Percentiles rank a stretch among this genome's conserved stretches.
Conservation (phyloP, 768 basidiomycete species). For the Exsudoporus frostii region DNA sequence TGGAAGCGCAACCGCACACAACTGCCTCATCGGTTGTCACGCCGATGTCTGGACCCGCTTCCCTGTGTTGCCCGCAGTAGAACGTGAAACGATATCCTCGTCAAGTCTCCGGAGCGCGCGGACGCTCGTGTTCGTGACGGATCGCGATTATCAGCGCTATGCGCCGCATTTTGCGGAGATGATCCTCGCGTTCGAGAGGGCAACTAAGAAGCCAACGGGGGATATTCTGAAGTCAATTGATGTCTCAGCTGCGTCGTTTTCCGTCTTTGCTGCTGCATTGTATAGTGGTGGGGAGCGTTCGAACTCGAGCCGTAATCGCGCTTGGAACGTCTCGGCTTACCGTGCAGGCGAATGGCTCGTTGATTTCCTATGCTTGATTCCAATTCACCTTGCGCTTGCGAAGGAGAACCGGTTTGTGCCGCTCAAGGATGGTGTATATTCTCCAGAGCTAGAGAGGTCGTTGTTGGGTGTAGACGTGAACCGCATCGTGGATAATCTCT, state of each 20-base stretch:
- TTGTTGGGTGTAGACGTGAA: slow-evolving; percentile 58
- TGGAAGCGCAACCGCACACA: slow-evolving; percentile 35
- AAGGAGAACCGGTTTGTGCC: slow-evolving; percentile 61
- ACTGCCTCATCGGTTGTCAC: slow-evolving; percentile 52
- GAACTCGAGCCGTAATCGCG: neutral
- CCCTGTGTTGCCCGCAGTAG: slow-evolving; percentile 53
- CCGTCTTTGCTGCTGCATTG: slow-evolving; percentile 23
- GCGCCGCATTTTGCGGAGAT: slow-evolving; percentile 43
- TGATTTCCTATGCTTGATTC: slow-evolving; percentile 58
- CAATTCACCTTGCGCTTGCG: slow-evolving; percentile 60
- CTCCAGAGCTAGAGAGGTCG: slow-evolving; percentile 46
- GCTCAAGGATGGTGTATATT: slow-evolving; percentile 54
- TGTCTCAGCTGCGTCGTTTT: slow-evolving; percentile 33
- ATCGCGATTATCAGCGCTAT: slow-evolving; percentile 35
- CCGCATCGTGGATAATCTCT: slow-evolving; percentile 52
- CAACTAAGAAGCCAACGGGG: slow-evolving; percentile 51
- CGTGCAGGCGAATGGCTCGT: slow-evolving; percentile 60
- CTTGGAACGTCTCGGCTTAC: slow-evolving; percentile 38
- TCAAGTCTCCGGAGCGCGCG: slow-evolving; percentile 32
- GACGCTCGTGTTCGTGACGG: slow-evolving; percentile 44
- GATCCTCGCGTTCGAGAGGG: slow-evolving; percentile 44
- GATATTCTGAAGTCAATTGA: slow-evolving; percentile 39
- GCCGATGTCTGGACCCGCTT: slow-evolving; percentile 59
- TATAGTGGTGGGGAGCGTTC: neutral
- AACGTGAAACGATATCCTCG: slow-evolving; percentile 40